A percentile compares a stretch with the other conserved stretches of the same genome.
Conservation (phyloP, 768 basidiomycete genomes). For the Auriscalpium microsporum region DNA sequence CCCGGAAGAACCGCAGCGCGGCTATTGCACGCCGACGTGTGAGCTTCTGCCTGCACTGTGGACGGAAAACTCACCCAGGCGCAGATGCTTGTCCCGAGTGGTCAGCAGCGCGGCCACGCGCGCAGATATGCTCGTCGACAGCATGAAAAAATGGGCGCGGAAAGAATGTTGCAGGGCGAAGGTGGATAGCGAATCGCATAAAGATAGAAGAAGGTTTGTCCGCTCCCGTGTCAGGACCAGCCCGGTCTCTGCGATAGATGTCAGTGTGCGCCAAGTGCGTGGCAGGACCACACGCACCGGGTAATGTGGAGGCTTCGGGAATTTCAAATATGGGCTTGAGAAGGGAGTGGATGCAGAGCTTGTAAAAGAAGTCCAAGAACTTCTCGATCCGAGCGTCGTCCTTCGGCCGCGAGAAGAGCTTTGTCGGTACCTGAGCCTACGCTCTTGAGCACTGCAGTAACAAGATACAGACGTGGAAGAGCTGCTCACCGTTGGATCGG, state of each 20-base stretch:
- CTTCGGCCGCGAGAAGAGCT: slow-evolving; percentile 50
- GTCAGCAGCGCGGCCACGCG: slow-evolving; percentile 72
- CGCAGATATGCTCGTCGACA: slow-evolving; percentile 68
- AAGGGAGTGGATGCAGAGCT: slow-evolving; percentile 66
- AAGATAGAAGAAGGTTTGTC: slow-evolving; percentile 77
- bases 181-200: slow-evolving; percentile 86
- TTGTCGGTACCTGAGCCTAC: slow-evolving; percentile 15
- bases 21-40: slow-evolving; percentile 38
- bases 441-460: background rate
- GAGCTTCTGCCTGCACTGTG: background rate
- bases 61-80: slow-evolving; percentile 58
- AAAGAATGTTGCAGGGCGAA: slow-evolving; percentile 86
- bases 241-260: slow-evolving; percentile 34
- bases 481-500: slow-evolving; percentile 14
- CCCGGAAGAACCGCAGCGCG: slow-evolving; percentile 86
- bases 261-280: background rate
- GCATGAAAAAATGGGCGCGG: slow-evolving; percentile 83
- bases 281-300: slow-evolving; percentile 28
- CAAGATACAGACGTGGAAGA: background rate
- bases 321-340: slow-evolving; percentile 73
- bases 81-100: slow-evolving; percentile 83
- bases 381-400: slow-evolving; percentile 83
- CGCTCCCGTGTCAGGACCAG: slow-evolving; percentile 61
- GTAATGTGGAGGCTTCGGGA: slow-evolving; percentile 52
- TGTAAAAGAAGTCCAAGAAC: slow-evolving; percentile 93